Evolutionary conservation across 73 alveolate species (phyloP), one percentile per base, ranked within the genome.

Genomic region (Paraurostyla sp.): DNA sequence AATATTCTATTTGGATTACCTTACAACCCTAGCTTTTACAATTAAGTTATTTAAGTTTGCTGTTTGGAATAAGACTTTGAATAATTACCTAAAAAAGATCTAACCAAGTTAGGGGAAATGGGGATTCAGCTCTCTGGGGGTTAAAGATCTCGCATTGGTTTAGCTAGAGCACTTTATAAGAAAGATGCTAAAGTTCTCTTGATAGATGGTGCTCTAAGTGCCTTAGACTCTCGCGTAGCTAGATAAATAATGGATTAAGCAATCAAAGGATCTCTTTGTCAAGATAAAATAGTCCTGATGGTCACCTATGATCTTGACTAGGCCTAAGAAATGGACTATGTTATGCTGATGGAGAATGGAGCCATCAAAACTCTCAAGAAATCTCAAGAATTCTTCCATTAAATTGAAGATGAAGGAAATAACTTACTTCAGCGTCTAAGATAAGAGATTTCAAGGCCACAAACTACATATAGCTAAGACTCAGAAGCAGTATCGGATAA

Each of bases 91-190:
- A 76, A 80, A 43, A 97, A 96, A 41, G 99, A 96, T 69, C 76
- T 83, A 60, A 96, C 99, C n/a, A 92, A 87, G 76, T 85, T 96
- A 3, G 99, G 99, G 0, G 98, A 94, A 88, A 92, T 93, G 80
- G 99, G 99, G 46, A 94, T 83, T 18, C 90, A 94, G 80, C 76
- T 96, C 71, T 88, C 97, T 45, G 99, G 99, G 16, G 99, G 99
- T 4, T 98, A 96, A 93, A 93, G 92, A 65, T 98, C 98, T 7
- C 73, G 99, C 50, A 86, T 96, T 48, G 94, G 98, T 89, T 76
- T 96, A 27, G 99, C 99, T 4, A 85, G 99, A 45, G 99, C 98
- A 0, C 89, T 93, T 25, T 96, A 96, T 75, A 40, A 75, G 23
- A 3, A 49, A 52, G 78, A 78, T 7, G 13, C 78, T 23, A 30